Base-by-base conservation (phyloP, 805 yeast genomes). In the Hanseniaspora clermontiae region DNA sequence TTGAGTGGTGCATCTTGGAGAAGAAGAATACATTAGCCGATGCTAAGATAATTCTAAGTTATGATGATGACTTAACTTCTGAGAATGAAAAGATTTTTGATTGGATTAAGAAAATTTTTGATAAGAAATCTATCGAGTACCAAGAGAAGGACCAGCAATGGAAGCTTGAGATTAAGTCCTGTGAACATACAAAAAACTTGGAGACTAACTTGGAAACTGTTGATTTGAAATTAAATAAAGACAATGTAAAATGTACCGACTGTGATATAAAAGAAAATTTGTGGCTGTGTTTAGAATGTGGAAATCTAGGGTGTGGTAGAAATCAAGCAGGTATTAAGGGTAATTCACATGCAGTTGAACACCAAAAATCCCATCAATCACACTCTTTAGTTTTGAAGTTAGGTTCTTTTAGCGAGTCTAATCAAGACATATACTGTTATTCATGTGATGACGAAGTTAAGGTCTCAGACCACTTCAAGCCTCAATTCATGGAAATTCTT, bases 251-350 rank as follows among this genome's bases (percentile, higher is more conserved):
- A 50, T 86, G 95, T 67, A 60, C 62, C 2, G 67, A 66, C 11
- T 86, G 95, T 70, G 85, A 77, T 1, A 72, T 93, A 60, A 68
- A 70, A 34, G 85, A 83, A 61, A 93, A 93, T 66, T 70, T 93
- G 49, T 93, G 99, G 99, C 74, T 93, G 17, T 93, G 99, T 72
- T 70, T 93, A 48, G 78, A 78, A 50, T 93, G 98, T 75, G 98
- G 98, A 1, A 71, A 77, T n/a, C 63, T 89, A 11, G 96, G 96
- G 5, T 93, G 99, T 71, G 99, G 99, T 6, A 74, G 99, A 61
- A 82, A 82, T 36, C 98, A 93, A 68, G 87, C 86, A 65, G 98
- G 97, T 38, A 80, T 85, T 12, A 84, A 89, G n/a, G 99, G 99
- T 6, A 81, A 91, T 65, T 82, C 95, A 0, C 98, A 93, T 68